Conservation (phyloP, 2,329 filamentous ascomycete species). For the Epichloe baconii region DNA sequence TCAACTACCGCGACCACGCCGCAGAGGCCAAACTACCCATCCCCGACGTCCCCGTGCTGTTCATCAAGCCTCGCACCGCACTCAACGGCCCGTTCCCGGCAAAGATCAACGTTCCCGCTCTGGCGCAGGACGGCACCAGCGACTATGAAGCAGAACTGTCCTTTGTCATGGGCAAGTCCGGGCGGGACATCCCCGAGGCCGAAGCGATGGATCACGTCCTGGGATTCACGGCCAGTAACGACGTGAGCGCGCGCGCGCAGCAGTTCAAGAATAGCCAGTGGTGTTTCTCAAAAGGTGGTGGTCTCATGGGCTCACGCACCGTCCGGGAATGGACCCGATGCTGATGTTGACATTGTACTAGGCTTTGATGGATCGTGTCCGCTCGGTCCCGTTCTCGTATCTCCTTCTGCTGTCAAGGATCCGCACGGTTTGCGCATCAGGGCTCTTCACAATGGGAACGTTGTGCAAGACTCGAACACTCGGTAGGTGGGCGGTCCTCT, state of each 20-base stretch:
- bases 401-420: constrained; percentile 16
- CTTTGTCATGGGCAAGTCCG: constrained; percentile 26
- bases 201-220: constrained; percentile 26
- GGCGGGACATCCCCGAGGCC: constrained; percentile 23
- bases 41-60: constrained; percentile 23
- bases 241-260: constrained; percentile 23
- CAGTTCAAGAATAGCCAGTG: constrained; percentile 27
- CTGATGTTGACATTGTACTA: neutral
- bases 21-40: constrained; percentile 23
- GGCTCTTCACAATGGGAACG: constrained; percentile 22
- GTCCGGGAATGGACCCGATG: constrained; percentile 8
- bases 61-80: constrained; percentile 26
- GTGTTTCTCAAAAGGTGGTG: constrained; percentile 27
- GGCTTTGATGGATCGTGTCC: constrained; percentile 36
- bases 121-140: constrained; percentile 16
- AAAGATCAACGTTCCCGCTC: constrained; percentile 14
- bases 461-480: constrained; percentile 24
- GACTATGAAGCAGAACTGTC: constrained; percentile 29
- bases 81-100: constrained; percentile 20
- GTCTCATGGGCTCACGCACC: constrained; percentile 7
- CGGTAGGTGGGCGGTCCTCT: constrained; percentile 4
- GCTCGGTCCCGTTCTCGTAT: constrained; percentile 26
- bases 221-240: constrained; percentile 26
- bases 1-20: constrained; percentile 31
- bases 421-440: constrained; percentile 18